Base-by-base conservation (phyloP, 2,329 filamentous ascomycete species). In the Mycosphaerella sp. region DNA sequence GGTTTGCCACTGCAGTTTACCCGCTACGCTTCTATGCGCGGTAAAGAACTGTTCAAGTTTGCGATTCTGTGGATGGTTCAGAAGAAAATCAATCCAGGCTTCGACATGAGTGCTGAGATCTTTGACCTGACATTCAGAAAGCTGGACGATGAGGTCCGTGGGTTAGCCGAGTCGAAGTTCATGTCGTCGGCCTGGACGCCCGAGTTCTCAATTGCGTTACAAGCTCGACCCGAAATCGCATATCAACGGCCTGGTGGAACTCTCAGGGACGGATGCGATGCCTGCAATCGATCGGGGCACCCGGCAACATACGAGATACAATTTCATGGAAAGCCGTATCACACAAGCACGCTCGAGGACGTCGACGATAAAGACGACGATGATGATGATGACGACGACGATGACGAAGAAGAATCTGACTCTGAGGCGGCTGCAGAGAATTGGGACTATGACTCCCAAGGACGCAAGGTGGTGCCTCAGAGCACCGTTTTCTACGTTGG, bases 61-160 rank as follows among this genome's bases (percentile, higher is more conserved):
- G 85, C 82, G 0, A 76, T 92, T 1, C 86, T 89, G 66, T 92
- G 87, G 87, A 85, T 91, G 71, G 83, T 92, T 2, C 86, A 89
- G 64, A 87, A 86, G 66, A 84, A 85, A 62, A 77, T 93, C 48
- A 85, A 90, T 60, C 87, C 86, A 0, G 81, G 76, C 0, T 91
- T 90, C 63, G 72, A 79, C 9, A 77, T 78, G 14, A 72, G 79
- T 4, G 81, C 87, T 56, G 75, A 80, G 6, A 73, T 89, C 10
- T 93, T 89, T 68, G 64, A 72, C 10, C 75, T 86, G 26, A 83
- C 86, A 0, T 90, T 89, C 74, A 73, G 73, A 46, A 89, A 88
- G 64, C 74, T 92, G 0, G 80, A 88, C 59, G 81, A 87, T 59
- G 85, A 90, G 66, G 81, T 87, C 11, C 76, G 74, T 39, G 85